Percentiles rank a stretch among this genome's conserved stretches.
Evolutionary conservation across 768 basidiomycete species (phyloP).

Genomic region (Suillus lakei): DNA sequence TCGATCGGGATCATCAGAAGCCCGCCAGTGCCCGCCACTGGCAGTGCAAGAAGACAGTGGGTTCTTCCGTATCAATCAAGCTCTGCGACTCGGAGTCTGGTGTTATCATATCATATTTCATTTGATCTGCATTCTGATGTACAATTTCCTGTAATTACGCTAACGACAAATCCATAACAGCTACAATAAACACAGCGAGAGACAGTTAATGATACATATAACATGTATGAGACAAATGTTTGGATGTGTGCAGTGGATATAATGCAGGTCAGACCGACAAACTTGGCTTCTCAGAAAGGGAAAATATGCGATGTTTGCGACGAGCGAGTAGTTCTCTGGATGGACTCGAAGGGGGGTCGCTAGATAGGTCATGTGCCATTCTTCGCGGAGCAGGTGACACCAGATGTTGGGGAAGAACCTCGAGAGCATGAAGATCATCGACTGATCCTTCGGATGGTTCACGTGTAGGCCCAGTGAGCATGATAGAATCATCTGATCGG

Average conservation of each 20-base stretch:
- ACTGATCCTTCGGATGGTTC: conserved; percentile 50
- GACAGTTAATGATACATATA: conserved; percentile 12
- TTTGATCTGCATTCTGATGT: not conserved
- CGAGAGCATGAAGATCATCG: conserved; percentile 65
- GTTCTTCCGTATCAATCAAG: not conserved
- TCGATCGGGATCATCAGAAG: not conserved
- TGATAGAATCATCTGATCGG: conserved; percentile 53
- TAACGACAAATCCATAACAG: conserved; percentile 6
- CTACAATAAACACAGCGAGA: conserved; percentile 8
- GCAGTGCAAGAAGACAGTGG: not conserved
- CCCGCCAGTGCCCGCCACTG: not conserved
- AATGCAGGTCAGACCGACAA: not conserved
- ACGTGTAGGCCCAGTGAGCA: conserved; percentile 23
- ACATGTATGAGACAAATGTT: not conserved
- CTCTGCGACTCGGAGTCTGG: conserved; percentile 1
- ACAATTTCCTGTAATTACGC: conserved; percentile 8
- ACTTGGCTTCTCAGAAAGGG: conserved; percentile 15
- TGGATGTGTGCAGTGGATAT: conserved; percentile 3
- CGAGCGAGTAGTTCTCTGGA: conserved; percentile 48
- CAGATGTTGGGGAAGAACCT: conserved; percentile 72
- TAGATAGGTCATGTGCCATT: conserved; percentile 42
- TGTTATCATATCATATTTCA: not conserved
- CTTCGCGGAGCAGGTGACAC: conserved; percentile 63
- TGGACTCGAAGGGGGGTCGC: conserved; percentile 57
- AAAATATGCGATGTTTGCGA: conserved; percentile 41